These are phyloP conservation scores for Ophiocordyceps polyrhachis-furcata DNA, from an alignment of 2,329 filamentous ascomycete genomes.

Conservation along the genomic window DNA sequence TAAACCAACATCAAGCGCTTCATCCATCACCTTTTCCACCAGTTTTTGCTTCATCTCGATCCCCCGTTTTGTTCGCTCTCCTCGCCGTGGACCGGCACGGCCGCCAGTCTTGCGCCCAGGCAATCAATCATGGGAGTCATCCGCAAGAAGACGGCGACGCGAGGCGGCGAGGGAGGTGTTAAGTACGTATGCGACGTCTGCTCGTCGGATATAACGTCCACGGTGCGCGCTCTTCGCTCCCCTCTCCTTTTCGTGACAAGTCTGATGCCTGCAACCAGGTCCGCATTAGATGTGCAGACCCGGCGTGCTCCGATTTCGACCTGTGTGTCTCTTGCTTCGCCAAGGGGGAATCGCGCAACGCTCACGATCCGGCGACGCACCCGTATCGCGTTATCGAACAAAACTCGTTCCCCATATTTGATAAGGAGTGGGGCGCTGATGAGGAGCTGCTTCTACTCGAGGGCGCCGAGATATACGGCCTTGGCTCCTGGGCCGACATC, in stretches of 20 bases:
- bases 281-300: conserved; percentile 77
- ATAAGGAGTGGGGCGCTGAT: conserved; percentile 88
- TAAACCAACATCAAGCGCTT: not conserved
- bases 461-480: conserved; percentile 85
- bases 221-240: conserved; percentile 36
- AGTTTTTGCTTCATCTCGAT: not conserved
- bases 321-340: conserved; percentile 92
- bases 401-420: conserved; percentile 94
- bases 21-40: not conserved
- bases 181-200: conserved; percentile 98
- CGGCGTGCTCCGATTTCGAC: conserved; percentile 80
- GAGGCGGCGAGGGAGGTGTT: conserved; percentile 70
- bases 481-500: conserved; percentile 95
- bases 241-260: not conserved
- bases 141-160: conserved; percentile 78
- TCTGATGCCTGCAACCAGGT: conserved; percentile 36
- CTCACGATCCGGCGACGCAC: conserved; percentile 75
- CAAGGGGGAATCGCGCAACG: conserved; percentile 59
- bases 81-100: too few species aligned
- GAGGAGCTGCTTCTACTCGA: conserved; percentile 88
- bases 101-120: not conserved
- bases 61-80: not conserved
- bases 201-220: conserved; percentile 90
- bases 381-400: conserved; percentile 91
- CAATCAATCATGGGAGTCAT: conserved; percentile 64